A percentile compares a stretch with the other conserved stretches of the same genome.
These are phyloP conservation scores for Aquanectria penicillioides DNA, from an alignment of 2,329 filamentous ascomycete genomes.

Conservation along the genomic window DNA sequence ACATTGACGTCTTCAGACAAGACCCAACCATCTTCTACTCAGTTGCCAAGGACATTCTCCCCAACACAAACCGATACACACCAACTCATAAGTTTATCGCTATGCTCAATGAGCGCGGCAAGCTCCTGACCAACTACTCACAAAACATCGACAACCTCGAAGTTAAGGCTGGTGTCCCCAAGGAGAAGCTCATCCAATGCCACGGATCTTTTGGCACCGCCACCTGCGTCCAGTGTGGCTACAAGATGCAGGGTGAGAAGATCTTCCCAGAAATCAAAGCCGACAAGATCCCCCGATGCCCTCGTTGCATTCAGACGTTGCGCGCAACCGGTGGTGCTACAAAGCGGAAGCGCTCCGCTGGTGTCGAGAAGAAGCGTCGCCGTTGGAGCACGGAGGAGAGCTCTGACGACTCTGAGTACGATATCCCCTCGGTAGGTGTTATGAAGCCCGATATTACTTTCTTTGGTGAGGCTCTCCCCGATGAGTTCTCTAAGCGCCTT, in stretches of 20 bases:
- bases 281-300: conserved; percentile 80
- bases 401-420: conserved; percentile 58
- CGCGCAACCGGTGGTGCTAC: conserved; percentile 38
- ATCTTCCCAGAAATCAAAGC: conserved; percentile 84
- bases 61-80: conserved; percentile 81
- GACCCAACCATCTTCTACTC: conserved; percentile 93
- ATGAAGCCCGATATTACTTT: conserved; percentile 99
- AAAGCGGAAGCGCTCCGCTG: conserved; percentile 54
- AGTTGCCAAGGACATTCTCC: conserved; percentile 89
- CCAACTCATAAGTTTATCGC: conserved; percentile 95
- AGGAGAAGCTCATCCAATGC: conserved; percentile 90
- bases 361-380: conserved; percentile 54
- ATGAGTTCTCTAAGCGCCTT: conserved; percentile 82
- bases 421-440: conserved; percentile 75
- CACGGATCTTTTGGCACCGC: conserved; percentile 96
- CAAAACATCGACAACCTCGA: conserved; percentile 99
- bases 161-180: conserved; percentile 81
- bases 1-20: conserved; percentile 85
- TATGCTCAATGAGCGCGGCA: conserved; percentile 85
- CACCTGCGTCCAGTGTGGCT: conserved; percentile 83
- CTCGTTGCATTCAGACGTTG: conserved; percentile 71
- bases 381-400: conserved; percentile 51
- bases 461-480: conserved; percentile 90
- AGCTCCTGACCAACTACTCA: conserved; percentile 95
- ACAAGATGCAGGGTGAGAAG: conserved; percentile 76